Percentiles rank a stretch among this genome's conserved stretches.
Conservation (phyloP, 805 yeast genomes). For the Groenewaldozyma tartarivorans region DNA sequence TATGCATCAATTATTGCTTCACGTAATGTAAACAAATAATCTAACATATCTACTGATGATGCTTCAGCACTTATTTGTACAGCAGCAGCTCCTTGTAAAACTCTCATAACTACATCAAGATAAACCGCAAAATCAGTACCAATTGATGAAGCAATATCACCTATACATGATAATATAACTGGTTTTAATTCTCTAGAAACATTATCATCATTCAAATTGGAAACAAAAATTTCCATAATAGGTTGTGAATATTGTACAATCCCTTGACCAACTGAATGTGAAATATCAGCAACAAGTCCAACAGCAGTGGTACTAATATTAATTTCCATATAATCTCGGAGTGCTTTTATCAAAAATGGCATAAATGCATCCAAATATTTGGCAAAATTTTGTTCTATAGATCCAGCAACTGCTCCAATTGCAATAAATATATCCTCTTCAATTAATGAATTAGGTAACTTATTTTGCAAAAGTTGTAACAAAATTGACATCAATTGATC, state of each 20-base stretch:
- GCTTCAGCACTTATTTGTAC: slow-evolving; percentile 31
- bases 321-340: slow-evolving; percentile 73
- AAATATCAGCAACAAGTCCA: slow-evolving; percentile 89
- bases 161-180: slow-evolving; percentile 82
- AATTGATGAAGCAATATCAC: slow-evolving; percentile 87
- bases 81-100: slow-evolving; percentile 35
- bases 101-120: slow-evolving; percentile 66
- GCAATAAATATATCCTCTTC: slow-evolving; percentile 95
- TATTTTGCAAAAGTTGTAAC: slow-evolving; percentile 57
- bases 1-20: slow-evolving; percentile 93
- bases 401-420: slow-evolving; percentile 78
- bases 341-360: slow-evolving; percentile 72
- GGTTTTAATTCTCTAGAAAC: slow-evolving; percentile 80
- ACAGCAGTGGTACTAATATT: slow-evolving; percentile 84
- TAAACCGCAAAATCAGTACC: slow-evolving; percentile 72
- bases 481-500: slow-evolving; percentile 81
- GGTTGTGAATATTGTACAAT: slow-evolving; percentile 69
- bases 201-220: slow-evolving; percentile 53
- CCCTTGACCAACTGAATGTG: slow-evolving; percentile 72
- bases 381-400: slow-evolving; percentile 61
- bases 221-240: slow-evolving; percentile 76
- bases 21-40: slow-evolving; percentile 59
- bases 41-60: slow-evolving; percentile 61
- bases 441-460: slow-evolving; percentile 59
- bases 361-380: slow-evolving; percentile 73